Base-by-base conservation (phyloP, 805 yeast genomes). In the Komagataella phaffii region DNA sequence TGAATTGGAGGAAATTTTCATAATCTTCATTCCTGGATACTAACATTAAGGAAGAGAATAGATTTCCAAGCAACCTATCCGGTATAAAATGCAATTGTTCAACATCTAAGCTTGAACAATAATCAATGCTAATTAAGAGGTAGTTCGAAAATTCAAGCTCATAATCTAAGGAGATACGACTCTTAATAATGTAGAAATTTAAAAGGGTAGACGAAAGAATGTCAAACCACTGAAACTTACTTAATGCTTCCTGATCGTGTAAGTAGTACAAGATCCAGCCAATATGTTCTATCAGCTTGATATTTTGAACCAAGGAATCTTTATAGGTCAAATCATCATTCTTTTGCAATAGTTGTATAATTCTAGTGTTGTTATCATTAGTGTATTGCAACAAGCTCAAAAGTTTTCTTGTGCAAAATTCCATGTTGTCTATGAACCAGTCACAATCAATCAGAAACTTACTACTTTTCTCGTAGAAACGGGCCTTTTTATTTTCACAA, bases 1-100 rank as follows among this genome's bases (percentile, higher is more conserved):
- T 82, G 68, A 89, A 81, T 54, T 83, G 81, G 45, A 86, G 77
- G 55, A 79, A 80, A 60, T 81, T 83, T 49, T 80, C 75, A 60
- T 83, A 83, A 47, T 75, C 78, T 7, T 74, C 74, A 18, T 65
- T 64, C 36, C 72, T 69, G 1, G 71, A 64, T 24, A 64, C 58
- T 48, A 72, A 62, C 18, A 83, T 61, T 0, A 75, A 65, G 17
- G 67, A 19, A 3, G 24, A 61, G 57, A 81, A 74, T 50, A 82
- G 58, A 55, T 66, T 77, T 52, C 69, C 69, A 14, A 81, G 64
- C 51, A 80, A 76, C 45, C 68, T 69, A 24, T 62, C 63, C 48
- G 73, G 73, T 45, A 83, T 62, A 14, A 62, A 53, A 7, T 59
- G 58, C 30, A 81, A 58, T 51, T 79, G 79, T 1, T 65, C 14